These are phyloP conservation scores for Noccaea caerulescens DNA, from an alignment of 345 rosid species.

Conservation along the genomic window DNA sequence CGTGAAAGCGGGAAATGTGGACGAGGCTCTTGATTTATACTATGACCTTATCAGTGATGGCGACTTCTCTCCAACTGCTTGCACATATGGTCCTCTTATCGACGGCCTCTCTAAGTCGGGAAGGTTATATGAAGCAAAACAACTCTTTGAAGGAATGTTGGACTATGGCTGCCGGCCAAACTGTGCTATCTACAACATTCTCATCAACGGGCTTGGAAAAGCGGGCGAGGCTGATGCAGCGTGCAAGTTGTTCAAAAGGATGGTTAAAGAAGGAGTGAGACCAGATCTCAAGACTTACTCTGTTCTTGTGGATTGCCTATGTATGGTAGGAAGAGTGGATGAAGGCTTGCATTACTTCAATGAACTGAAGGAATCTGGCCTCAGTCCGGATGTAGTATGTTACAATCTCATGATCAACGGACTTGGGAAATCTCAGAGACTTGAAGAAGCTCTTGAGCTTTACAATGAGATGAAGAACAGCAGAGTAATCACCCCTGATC, in stretches of 20 bases:
- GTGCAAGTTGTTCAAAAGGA: constrained; percentile 63
- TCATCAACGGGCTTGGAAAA: constrained; percentile 86
- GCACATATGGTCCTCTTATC: constrained; percentile 86
- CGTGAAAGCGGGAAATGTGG: constrained; percentile 61
- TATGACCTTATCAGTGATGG: constrained; percentile 69
- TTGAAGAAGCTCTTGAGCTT: constrained; percentile 68
- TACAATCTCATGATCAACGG: constrained; percentile 83
- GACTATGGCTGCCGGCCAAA: constrained; percentile 82
- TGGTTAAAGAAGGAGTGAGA: constrained; percentile 79
- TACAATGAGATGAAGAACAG: constrained; percentile 66
- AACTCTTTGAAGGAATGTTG: constrained; percentile 78
- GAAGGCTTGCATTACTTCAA: constrained; percentile 70
- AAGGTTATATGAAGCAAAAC: constrained; percentile 65
- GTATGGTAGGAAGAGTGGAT: constrained; percentile 71
- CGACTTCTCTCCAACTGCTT: constrained; percentile 74
- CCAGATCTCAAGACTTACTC: constrained; percentile 94
- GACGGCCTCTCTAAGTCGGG: constrained; percentile 77
- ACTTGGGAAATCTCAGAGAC: constrained; percentile 66
- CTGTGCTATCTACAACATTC: constrained; percentile 84
- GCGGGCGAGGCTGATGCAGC: constrained; percentile 69
- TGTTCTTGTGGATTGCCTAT: constrained; percentile 72
- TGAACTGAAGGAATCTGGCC: constrained; percentile 66
- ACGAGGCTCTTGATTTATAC: constrained; percentile 70
- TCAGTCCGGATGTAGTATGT: constrained; percentile 65
- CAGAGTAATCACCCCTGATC: constrained; percentile 68